Base-by-base conservation (phyloP, 108 stramenopile species). In the Seminavis robusta region DNA sequence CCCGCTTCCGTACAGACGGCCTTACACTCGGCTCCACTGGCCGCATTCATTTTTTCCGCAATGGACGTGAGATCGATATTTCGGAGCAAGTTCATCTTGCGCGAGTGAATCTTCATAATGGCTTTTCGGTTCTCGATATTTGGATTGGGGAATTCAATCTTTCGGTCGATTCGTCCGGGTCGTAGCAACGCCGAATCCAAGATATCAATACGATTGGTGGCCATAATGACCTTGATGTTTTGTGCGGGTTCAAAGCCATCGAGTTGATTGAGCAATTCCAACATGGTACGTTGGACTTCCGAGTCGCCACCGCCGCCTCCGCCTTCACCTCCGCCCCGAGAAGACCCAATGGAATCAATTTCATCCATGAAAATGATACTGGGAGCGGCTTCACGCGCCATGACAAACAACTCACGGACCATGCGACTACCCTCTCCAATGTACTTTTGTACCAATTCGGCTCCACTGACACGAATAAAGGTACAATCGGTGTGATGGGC, bases 291-390 rank as follows among this genome's bases (percentile, higher is more conserved):
- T 67, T 98, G 97, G 10, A 99, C 98, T 76, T 99, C 98, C 9
- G 91, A 92, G 69, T 99, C 98, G 7, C 97, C 98, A 25, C 94
- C 92, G 32, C 90, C 86, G 4, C 70, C 60, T 41, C 84, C 86
- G 28, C 77, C 83, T 24, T 80, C 77, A 20, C 93, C 92, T 29
- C 88, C 95, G 29, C 67, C 63, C 23, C 99, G 76, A 23, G 79
- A 65, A 32, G 76, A 73, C 13, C 99, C 99, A 54, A 99, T 98
- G 63, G 94, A 94, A 66, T 99, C 99, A 61, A 98, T 96, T 70
- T 99, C 99, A 67, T 99, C 99, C 99, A 99, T 98, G 62, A 99
- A 99, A 57, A 99, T 99, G 69, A 99, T 99, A 53, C 84, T 86
- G 9, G 99, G 99, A 11, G 97, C 94, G 0, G 95, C 95, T 76